These are phyloP conservation scores for Kalmanozyma brasiliensis DNA, from an alignment of 1,284 basidiomycete genomes.

Conservation along the genomic window DNA sequence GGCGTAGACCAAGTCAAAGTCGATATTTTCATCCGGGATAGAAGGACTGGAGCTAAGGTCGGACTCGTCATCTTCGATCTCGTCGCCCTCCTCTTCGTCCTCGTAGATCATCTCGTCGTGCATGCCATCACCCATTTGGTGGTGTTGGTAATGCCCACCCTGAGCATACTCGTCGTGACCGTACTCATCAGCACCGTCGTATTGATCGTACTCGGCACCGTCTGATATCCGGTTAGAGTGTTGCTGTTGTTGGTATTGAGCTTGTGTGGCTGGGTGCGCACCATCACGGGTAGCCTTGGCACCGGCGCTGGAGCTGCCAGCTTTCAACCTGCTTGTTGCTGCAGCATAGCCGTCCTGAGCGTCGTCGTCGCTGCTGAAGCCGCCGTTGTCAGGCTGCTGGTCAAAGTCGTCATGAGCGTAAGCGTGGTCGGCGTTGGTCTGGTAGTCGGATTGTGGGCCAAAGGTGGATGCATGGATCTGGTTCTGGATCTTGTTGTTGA, in stretches of 20 bases:
- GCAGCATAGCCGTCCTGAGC: constrained; percentile 49
- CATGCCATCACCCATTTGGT: constrained; percentile 35
- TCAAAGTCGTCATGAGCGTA: constrained; percentile 34
- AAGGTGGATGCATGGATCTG: constrained; percentile 51
- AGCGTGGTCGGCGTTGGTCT: constrained; percentile 10
- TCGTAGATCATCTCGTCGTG: constrained; percentile 54
- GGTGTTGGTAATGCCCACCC: constrained; percentile 26
- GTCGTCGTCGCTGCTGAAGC: constrained; percentile 59
- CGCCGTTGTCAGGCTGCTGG: constrained; percentile 42
- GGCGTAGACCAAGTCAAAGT: constrained; percentile 68
- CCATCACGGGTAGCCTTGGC: constrained; percentile 46
- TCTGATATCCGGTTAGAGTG: constrained; percentile 19
- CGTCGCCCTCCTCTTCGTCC: constrained; percentile 59
- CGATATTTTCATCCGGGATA: constrained; percentile 68
- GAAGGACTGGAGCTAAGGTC: constrained; percentile 66
- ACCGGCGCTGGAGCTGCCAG: constrained; percentile 46
- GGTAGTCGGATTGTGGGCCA: constrained; percentile 25
- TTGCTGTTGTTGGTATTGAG: constrained; percentile 17
- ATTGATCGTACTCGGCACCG: constrained; percentile 21
- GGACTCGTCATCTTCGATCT: constrained; percentile 63
- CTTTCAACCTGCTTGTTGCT: constrained; percentile 40
- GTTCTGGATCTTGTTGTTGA: constrained; percentile 41
- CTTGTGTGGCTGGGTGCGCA: constrained; percentile 15
- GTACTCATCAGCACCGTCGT: constrained; percentile 21
- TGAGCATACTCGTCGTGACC: constrained; percentile 35